Evolutionary conservation across 805 yeast genomes (phyloP).

Genomic region (Candida chilensis): DNA sequence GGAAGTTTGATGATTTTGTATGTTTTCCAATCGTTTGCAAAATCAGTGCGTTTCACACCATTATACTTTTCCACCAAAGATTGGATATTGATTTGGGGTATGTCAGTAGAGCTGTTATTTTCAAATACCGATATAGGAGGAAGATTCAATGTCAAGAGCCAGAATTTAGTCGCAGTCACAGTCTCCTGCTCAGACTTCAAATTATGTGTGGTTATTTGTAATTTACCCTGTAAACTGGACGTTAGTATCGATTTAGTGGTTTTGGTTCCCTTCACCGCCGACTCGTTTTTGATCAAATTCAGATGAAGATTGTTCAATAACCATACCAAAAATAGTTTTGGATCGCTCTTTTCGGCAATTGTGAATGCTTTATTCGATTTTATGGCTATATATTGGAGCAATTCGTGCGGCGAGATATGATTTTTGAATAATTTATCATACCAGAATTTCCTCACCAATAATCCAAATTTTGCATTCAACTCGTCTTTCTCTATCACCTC

Average conservation of each 20-base stretch:
- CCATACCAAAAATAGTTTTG: slow-evolving; percentile 54
- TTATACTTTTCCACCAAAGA: slow-evolving; percentile 35
- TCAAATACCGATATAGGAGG: slow-evolving; percentile 52
- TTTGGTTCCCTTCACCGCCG: slow-evolving; percentile 6
- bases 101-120: slow-evolving; percentile 29
- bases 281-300: slow-evolving; percentile 12
- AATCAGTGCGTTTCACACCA: slow-evolving; percentile 18
- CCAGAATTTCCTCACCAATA: slow-evolving; percentile 54
- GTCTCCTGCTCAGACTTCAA: slow-evolving; percentile 4
- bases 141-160: slow-evolving; percentile 48
- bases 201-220: slow-evolving; percentile 4
- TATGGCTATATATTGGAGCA: slow-evolving; percentile 38
- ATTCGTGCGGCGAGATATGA: slow-evolving; percentile 62
- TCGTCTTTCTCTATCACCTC: slow-evolving; percentile 12
- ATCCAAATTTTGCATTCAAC: slow-evolving; percentile 32
- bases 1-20: slow-evolving; percentile 39
- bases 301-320: slow-evolving; percentile 36
- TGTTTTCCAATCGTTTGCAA: slow-evolving; percentile 20
- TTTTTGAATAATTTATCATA: slow-evolving; percentile 45
- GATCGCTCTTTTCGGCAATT: slow-evolving; percentile 31
- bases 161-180: slow-evolving; percentile 22
- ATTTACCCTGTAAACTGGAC: slow-evolving; percentile 10
- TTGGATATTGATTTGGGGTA: slow-evolving; percentile 41
- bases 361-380: slow-evolving; percentile 34
- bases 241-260: slow-evolving; percentile 8